These are phyloP conservation scores for Murraya koenigii DNA, from an alignment of 345 rosid species.

Conservation along the genomic window DNA sequence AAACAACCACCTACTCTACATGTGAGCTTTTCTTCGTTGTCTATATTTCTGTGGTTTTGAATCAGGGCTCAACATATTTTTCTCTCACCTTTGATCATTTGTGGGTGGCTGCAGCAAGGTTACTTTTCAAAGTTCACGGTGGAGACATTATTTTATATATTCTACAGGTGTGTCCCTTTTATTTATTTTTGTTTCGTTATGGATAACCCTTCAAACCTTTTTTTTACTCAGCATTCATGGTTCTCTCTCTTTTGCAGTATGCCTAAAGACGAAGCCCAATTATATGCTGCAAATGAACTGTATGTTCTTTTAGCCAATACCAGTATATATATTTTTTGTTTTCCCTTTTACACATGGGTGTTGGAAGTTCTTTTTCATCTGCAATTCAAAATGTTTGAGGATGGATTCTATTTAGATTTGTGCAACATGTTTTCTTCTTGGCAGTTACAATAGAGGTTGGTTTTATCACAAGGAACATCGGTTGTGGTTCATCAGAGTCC, in stretches of 20 bases:
- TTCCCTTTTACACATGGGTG: not conserved
- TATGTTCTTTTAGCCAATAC: conserved; percentile 34
- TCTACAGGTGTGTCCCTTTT: conserved; percentile 65
- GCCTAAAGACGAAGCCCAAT: conserved; percentile 97
- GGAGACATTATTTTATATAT: conserved; percentile 78
- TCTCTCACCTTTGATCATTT: conserved; percentile 6
- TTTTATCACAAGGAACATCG: conserved; percentile 87
- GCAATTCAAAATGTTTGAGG: not conserved
- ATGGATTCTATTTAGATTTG: not conserved
- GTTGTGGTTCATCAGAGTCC: conserved; percentile 72
- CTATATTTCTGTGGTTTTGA: not conserved
- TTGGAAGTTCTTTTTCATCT: not conserved
- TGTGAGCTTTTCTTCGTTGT: conserved; percentile 39
- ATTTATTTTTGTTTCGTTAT: not conserved
- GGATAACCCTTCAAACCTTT: not conserved
- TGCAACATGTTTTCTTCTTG: conserved; percentile 19
- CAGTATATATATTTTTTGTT: not conserved
- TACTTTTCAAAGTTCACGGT: conserved; percentile 70
- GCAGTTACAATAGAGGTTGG: conserved; percentile 90
- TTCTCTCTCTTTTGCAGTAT: conserved; percentile 52
- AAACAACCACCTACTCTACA: conserved; percentile 76
- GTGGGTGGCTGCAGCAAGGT: conserved; percentile 62
- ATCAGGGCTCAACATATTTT: not conserved
- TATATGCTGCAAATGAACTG: conserved; percentile 95
- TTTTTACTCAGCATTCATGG: not conserved